These are phyloP conservation scores for Fusarium sacchari DNA, from an alignment of 2,329 filamentous ascomycete genomes.

Conservation along the genomic window DNA sequence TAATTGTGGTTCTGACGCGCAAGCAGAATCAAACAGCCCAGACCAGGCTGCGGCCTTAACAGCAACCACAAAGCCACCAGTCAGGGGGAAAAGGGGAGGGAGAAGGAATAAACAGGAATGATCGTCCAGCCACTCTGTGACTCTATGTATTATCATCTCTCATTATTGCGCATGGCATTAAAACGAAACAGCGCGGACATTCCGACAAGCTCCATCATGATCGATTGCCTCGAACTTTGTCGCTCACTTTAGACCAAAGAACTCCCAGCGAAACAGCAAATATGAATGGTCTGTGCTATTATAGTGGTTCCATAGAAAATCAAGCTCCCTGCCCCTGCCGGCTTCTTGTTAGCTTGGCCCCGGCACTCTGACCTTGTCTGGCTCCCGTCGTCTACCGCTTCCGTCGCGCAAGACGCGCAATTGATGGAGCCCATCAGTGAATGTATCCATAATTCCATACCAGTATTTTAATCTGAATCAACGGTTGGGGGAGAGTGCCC, in stretches of 20 bases:
- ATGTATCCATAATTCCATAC: not conserved
- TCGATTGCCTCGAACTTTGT: not conserved
- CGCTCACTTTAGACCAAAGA: not conserved
- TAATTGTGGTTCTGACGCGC: slow-evolving; percentile 30
- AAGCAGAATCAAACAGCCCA: slow-evolving; percentile 28
- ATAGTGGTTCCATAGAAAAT: slow-evolving; percentile 6
- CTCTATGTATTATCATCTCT: not conserved
- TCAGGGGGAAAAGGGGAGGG: not conserved
- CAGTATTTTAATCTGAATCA: slow-evolving; percentile 17
- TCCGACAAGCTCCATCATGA: not conserved
- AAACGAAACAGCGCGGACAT: not conserved
- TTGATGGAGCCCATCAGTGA: slow-evolving; percentile 5
- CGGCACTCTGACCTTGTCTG: not conserved
- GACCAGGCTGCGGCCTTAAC: slow-evolving; percentile 17
- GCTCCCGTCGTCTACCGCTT: slow-evolving; percentile 14
- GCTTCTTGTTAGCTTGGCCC: not conserved
- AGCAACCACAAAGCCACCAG: not conserved
- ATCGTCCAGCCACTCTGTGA: not conserved
- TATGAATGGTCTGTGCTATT: not conserved
- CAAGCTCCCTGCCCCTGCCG: not conserved
- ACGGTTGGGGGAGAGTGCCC: not conserved
- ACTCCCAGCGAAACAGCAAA: not conserved
- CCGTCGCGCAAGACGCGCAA: slow-evolving; percentile 12
- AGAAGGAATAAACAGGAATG: not conserved
- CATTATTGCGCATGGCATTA: not conserved